Conservation (phyloP, 1,284 basidiomycete species). For the Fomitopsis palustris region DNA sequence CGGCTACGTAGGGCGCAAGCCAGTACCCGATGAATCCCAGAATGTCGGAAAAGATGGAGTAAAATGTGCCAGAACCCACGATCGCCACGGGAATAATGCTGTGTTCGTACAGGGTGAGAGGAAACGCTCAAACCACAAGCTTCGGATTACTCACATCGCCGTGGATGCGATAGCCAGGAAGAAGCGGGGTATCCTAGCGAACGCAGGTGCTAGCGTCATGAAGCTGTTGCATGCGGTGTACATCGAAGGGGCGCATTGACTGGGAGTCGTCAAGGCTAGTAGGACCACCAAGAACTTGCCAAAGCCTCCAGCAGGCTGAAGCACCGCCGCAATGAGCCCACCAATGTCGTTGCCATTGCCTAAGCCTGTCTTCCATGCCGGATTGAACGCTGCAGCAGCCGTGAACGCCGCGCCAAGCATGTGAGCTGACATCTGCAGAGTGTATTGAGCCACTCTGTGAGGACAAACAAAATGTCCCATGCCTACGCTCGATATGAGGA, state of each 20-base stretch:
- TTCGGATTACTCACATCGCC: slow-evolving; percentile 48
- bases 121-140: not conserved
- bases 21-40: slow-evolving; percentile 55
- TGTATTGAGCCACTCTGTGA: not conserved
- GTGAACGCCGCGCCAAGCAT: slow-evolving; percentile 65
- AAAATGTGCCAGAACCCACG: slow-evolving; percentile 55
- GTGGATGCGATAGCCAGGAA: slow-evolving; percentile 68
- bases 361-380: slow-evolving; percentile 56
- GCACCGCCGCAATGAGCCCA: slow-evolving; percentile 40
- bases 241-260: slow-evolving; percentile 69
- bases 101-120: not conserved
- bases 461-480: not conserved
- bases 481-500: slow-evolving; percentile 54
- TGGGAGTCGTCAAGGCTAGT: slow-evolving; percentile 50
- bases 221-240: slow-evolving; percentile 73
- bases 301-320: slow-evolving; percentile 45
- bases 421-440: slow-evolving; percentile 53
- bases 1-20: slow-evolving; percentile 48
- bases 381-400: slow-evolving; percentile 53
- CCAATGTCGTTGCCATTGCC: slow-evolving; percentile 54
- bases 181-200: slow-evolving; percentile 65
- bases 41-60: slow-evolving; percentile 52
- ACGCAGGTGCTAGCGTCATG: slow-evolving; percentile 60
- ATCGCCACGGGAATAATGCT: slow-evolving; percentile 60
- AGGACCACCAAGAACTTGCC: slow-evolving; percentile 61